phyloP scores from a whole-genome alignment of 768 basidiomycete genomes.

The Kwoniella sp. region DNA sequence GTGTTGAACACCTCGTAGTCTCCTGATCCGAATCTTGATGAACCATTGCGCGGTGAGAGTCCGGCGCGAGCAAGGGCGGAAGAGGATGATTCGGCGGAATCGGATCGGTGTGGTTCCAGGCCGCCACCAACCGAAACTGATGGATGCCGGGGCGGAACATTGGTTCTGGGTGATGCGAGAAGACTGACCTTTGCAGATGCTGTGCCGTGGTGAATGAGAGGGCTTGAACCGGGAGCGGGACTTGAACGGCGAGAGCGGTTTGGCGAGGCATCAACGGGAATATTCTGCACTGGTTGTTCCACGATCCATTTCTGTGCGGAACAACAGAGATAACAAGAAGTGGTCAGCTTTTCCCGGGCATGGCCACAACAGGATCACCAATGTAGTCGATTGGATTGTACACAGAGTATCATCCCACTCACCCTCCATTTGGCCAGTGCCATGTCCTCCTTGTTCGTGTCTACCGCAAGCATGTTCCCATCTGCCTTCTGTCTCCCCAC shows the following conservation, averaged over 20 bases:
- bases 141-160: conserved; percentile 4
- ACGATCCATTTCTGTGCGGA: conserved; percentile 42
- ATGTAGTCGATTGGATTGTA: not conserved
- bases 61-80: conserved; percentile 1
- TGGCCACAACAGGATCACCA: not conserved
- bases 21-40: conserved; percentile 11
- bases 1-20: conserved; percentile 31
- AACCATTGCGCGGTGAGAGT: conserved; percentile 11
- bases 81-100: conserved; percentile 10
- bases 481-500: not conserved
- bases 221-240: not conserved
- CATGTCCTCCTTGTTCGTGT: conserved; percentile 34
- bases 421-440: conserved; percentile 50
- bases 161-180: conserved; percentile 1
- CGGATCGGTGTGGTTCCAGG: conserved; percentile 11
- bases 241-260: conserved; percentile 13
- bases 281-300: conserved; percentile 30
- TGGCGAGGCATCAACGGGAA: conserved; percentile 12
- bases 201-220: not conserved
- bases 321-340: no score
- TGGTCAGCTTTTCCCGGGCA: no score
- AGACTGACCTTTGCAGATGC: not conserved
- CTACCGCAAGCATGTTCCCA: not conserved
- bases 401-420: conserved; percentile 14
- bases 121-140: not conserved